These are phyloP conservation scores for Odonthalia washingtoniensis DNA, from an alignment of 31 red algal genomes.

Conservation along the genomic window DNA sequence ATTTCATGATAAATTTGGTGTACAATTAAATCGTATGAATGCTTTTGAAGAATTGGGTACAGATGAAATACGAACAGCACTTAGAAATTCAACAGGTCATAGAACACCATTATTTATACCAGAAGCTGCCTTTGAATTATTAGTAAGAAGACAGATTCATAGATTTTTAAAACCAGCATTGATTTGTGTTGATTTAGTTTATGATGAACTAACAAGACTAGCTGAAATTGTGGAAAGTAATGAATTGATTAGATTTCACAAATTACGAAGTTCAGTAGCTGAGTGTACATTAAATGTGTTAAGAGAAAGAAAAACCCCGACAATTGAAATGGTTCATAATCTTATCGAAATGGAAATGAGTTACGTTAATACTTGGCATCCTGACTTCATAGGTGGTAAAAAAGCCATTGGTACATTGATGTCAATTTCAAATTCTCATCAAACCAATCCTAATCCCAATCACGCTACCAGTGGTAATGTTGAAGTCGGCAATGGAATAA, in stretches of 20 bases:
- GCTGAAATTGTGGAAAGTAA: conserved; percentile 70
- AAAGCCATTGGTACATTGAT: conserved; percentile 57
- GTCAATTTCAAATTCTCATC: background rate
- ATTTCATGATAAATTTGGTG: conserved; percentile 90
- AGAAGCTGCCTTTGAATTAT: conserved; percentile 93
- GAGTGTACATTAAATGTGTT: conserved; percentile 80
- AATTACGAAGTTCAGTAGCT: conserved; percentile 71
- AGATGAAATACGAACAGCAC: conserved; percentile 95
- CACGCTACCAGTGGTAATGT: background rate
- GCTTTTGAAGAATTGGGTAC: conserved; percentile 82
- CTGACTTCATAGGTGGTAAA: conserved; percentile 94
- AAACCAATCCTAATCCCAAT: background rate
- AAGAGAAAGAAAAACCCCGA: conserved; percentile 70
- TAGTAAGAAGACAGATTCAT: conserved; percentile 86
- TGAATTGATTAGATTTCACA: conserved; percentile 79
- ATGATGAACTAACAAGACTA: conserved; percentile 86
- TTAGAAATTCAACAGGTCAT: conserved; percentile 96
- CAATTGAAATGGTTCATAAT: conserved; percentile 88
- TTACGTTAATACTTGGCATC: conserved; percentile 96
- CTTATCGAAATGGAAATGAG: conserved; percentile 95
- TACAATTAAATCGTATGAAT: conserved; percentile 75
- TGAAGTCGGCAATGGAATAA: background rate
- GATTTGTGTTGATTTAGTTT: conserved; percentile 94
- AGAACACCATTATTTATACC: conserved; percentile 97
- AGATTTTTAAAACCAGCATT: conserved; percentile 84